phyloP scores from a whole-genome alignment of 164 flowering plant species.

The Platanus orientalis region DNA sequence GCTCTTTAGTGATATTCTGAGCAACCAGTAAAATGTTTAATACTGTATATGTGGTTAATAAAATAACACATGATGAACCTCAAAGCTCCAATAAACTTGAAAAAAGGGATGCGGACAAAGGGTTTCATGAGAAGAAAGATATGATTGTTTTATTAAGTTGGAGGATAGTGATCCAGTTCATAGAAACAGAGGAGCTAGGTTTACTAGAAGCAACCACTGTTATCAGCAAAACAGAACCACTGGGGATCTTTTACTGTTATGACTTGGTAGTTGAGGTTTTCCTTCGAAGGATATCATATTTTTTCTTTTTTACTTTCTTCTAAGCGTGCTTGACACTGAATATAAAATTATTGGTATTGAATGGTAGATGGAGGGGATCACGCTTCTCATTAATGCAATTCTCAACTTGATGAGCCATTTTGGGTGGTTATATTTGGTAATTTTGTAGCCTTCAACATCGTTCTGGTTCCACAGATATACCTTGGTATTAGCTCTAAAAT shows the following conservation, averaged over 20 bases:
- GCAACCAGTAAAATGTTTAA: conserved; percentile 41
- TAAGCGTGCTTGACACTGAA: conserved; percentile 24
- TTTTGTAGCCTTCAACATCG: conserved; percentile 90
- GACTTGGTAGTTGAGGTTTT: conserved; percentile 54
- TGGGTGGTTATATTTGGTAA: conserved; percentile 99
- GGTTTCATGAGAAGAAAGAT: conserved; percentile 18
- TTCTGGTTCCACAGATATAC: conserved; percentile 78
- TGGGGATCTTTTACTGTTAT: conserved; percentile 71
- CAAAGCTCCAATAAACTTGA: conserved; percentile 17
- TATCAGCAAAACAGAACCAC: conserved; percentile 83
- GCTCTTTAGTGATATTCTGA: conserved; percentile 32
- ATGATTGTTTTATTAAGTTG: conserved; percentile 47
- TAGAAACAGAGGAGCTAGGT: conserved; percentile 57
- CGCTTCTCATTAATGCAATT: conserved; percentile 85
- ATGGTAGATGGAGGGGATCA: conserved; percentile 92
- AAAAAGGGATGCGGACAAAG: conserved; percentile 22
- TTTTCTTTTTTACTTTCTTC: conserved; percentile 6
- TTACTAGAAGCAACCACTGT: conserved; percentile 59
- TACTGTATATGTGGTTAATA: conserved; percentile 12
- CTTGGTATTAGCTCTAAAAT: conserved; percentile 90
- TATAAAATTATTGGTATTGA: conserved; percentile 15
- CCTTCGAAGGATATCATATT: conserved; percentile 15
- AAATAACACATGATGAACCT: conserved; percentile 16
- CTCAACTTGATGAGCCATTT: conserved; percentile 92
- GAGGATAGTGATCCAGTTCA: conserved; percentile 62